Percentiles rank a stretch among this genome's conserved stretches.
Conservation (phyloP, 1,139 yeast species). For the Blastobotrys proliferans region DNA sequence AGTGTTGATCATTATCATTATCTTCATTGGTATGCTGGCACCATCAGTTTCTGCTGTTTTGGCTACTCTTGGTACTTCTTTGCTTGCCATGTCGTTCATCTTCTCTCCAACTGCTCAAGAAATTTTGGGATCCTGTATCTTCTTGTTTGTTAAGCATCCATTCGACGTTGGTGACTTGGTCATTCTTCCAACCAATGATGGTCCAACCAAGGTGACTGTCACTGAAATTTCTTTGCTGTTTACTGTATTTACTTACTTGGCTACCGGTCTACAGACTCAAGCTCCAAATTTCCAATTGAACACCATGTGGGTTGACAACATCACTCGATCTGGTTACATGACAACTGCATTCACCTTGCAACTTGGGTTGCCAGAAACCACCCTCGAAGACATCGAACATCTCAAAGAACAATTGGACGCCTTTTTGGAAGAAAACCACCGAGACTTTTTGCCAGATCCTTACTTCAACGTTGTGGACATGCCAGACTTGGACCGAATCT, state of each 20-base stretch:
- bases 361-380: constrained; percentile 39
- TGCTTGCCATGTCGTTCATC: constrained; percentile 40
- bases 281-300: constrained; percentile 39
- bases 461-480: constrained; percentile 34
- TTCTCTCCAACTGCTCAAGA: constrained; percentile 40
- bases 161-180: constrained; percentile 42
- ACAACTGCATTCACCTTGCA: constrained; percentile 27
- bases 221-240: constrained; percentile 37
- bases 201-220: constrained; percentile 28
- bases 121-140: constrained; percentile 39
- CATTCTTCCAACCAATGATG: constrained; percentile 26
- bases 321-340: constrained; percentile 38
- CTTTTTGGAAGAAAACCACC: constrained; percentile 34
- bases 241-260: constrained; percentile 34
- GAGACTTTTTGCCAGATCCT: constrained; percentile 36
- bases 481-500: constrained; percentile 36
- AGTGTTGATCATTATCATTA: constrained; percentile 33
- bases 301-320: constrained; percentile 39
- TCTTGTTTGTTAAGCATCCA: constrained; percentile 43
- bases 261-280: constrained; percentile 34
- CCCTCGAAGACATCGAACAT: constrained; percentile 34
- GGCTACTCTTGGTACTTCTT: constrained; percentile 41
- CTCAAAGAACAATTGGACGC: constrained; percentile 31
- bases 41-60: constrained; percentile 40
- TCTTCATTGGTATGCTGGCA: constrained; percentile 41